A percentile compares a stretch with the other conserved stretches of the same genome.
phyloP scores from a whole-genome alignment of 2,329 filamentous ascomycete genomes.

The Aspergillus sp. region DNA sequence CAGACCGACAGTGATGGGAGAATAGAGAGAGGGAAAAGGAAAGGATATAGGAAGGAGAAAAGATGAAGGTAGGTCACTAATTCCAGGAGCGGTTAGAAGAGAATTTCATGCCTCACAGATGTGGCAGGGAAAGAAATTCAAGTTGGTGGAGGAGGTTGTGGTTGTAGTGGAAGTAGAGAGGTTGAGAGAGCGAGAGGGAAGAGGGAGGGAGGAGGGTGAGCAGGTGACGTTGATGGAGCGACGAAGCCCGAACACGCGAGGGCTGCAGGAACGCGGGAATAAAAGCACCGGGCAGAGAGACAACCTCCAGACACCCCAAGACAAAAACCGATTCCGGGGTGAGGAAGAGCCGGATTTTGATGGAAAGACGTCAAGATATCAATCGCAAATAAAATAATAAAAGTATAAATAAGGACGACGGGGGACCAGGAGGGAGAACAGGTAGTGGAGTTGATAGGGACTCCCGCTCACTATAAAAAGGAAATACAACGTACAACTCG shows the following conservation, averaged over 20 bases:
- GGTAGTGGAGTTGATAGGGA: too few relatives aligned
- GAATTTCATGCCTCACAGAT: slow-evolving; percentile 15
- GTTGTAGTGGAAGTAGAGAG: slow-evolving; percentile 2
- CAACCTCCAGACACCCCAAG: slow-evolving; percentile 17
- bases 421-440: neutral
- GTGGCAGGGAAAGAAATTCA: slow-evolving; percentile 16
- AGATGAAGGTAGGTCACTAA: slow-evolving; percentile 9
- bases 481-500: neutral
- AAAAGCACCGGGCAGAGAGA: slow-evolving; percentile 21
- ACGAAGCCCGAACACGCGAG: slow-evolving; percentile 31
- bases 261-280: slow-evolving; percentile 30
- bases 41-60: slow-evolving; percentile 18
- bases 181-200: slow-evolving; percentile 5
- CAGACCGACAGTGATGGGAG: slow-evolving; percentile 1
- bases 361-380: neutral
- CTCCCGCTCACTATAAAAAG: neutral
- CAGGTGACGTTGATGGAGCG: slow-evolving; percentile 34
- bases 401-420: neutral
- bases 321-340: slow-evolving; percentile 14
- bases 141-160: slow-evolving; percentile 10
- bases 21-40: slow-evolving; percentile 12
- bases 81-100: slow-evolving; percentile 14
- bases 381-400: neutral
- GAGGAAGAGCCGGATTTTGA: slow-evolving; percentile 3
- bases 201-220: slow-evolving; percentile 22